A percentile compares a stretch with the other conserved stretches of the same genome.
Conservation (phyloP, 164 flowering plant species). For the Kingdonia uniflora region DNA sequence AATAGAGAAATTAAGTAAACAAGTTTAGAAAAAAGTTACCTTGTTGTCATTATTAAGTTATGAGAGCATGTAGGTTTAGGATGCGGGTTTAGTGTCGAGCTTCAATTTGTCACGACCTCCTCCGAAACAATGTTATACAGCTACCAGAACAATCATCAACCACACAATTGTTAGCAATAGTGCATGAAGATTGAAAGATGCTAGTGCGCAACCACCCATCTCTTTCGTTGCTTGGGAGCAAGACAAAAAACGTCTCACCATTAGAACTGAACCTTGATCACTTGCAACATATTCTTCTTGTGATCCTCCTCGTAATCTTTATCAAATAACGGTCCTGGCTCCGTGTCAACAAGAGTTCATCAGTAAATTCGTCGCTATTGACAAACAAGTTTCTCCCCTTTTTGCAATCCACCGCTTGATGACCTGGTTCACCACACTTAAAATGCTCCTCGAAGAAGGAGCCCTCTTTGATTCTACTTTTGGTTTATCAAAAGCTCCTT, state of each 20-base stretch:
- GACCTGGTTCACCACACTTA: not conserved
- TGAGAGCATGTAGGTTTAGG: conserved; percentile 9
- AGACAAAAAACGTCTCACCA: not conserved
- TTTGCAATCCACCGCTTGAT: not conserved
- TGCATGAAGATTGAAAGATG: not conserved
- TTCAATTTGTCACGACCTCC: conserved; percentile 7
- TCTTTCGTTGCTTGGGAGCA: not conserved
- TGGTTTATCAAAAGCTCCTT: too few relatives aligned
- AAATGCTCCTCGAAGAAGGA: not conserved
- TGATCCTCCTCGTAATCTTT: too few relatives aligned
- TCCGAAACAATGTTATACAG: conserved; percentile 14
- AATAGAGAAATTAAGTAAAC: conserved; percentile 11
- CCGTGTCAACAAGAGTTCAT: too few relatives aligned
- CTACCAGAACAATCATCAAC: conserved; percentile 9
- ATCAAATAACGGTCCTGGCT: too few relatives aligned
- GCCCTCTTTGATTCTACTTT: not conserved
- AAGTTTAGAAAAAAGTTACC: too few relatives aligned
- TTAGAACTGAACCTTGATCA: not conserved
- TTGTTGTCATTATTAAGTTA: conserved; percentile 4
- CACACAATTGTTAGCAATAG: not conserved
- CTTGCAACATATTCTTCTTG: not conserved
- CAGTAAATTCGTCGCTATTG: not conserved
- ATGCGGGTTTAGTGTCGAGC: not conserved
- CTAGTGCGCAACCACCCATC: not conserved
- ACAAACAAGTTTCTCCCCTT: not conserved